Conservation (phyloP, 2,329 filamentous ascomycete species). For the Cryphonectria japonica region DNA sequence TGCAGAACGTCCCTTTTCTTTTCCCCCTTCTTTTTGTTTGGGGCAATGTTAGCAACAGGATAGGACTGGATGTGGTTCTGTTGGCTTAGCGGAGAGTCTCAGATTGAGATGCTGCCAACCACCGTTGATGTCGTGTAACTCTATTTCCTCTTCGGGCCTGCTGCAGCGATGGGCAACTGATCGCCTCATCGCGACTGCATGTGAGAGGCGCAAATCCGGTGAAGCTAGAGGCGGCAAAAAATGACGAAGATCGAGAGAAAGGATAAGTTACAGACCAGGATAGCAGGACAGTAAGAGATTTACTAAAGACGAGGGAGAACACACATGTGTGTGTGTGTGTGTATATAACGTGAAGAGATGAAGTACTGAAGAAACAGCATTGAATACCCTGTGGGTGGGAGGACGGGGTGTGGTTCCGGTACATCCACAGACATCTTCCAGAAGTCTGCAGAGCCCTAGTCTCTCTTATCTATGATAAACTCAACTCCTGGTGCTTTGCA, state of each 20-base stretch:
- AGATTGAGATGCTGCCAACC: slow-evolving; percentile 1
- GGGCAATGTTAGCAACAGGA: background rate
- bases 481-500: background rate
- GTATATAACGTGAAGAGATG: background rate
- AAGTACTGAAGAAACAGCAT: background rate
- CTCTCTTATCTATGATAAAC: slow-evolving; percentile 10
- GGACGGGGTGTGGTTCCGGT: background rate
- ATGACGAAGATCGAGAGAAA: slow-evolving; percentile 1
- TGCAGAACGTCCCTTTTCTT: background rate
- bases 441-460: background rate
- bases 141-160: slow-evolving; percentile 16
- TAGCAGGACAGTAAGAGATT: background rate
- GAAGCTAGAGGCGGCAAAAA: background rate
- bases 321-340: background rate
- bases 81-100: background rate
- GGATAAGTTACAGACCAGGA: background rate
- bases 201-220: background rate
- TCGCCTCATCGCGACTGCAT: slow-evolving; percentile 7
- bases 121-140: slow-evolving; percentile 8
- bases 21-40: too few species aligned
- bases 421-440: background rate
- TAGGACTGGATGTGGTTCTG: background rate
- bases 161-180: slow-evolving; percentile 15
- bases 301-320: background rate
- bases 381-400: background rate